phyloP scores from a whole-genome alignment of 768 basidiomycete species.

The Leccinum subgranulosum region DNA sequence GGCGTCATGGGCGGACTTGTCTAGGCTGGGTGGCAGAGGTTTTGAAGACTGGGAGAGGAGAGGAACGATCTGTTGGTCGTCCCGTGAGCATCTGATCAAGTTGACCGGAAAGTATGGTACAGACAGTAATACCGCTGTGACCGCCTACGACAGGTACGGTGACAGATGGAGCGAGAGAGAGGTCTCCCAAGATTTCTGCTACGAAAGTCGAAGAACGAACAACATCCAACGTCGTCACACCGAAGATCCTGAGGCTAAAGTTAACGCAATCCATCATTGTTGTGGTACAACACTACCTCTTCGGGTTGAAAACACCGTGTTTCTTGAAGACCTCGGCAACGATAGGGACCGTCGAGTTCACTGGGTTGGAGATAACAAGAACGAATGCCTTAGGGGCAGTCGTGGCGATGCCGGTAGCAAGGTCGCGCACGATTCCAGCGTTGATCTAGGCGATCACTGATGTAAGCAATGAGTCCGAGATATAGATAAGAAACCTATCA shows the following conservation, averaged over 20 bases:
- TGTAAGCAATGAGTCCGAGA: not conserved
- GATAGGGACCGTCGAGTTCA: conserved; percentile 98
- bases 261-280: not conserved
- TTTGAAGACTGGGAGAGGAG: conserved; percentile 88
- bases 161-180: conserved; percentile 56
- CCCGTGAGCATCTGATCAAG: conserved; percentile 6
- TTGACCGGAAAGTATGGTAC: conserved; percentile 19
- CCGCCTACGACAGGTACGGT: conserved; percentile 92
- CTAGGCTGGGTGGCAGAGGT: conserved; percentile 59
- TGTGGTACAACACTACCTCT: conserved; percentile 51
- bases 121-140: conserved; percentile 86
- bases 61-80: conserved; percentile 69
- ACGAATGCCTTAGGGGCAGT: conserved; percentile 86
- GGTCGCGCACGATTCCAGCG: conserved; percentile 92
- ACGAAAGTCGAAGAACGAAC: conserved; percentile 98
- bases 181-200: conserved; percentile 68
- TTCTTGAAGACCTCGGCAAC: conserved; percentile 95
- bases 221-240: conserved; percentile 97
- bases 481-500: conserved; percentile 9
- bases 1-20: conserved; percentile 47
- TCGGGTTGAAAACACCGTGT: conserved; percentile 86
- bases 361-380: conserved; percentile 97
- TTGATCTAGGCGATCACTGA: conserved; percentile 65
- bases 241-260: conserved; percentile 67
- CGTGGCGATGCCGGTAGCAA: conserved; percentile 87